Base-by-base conservation (phyloP, 768 basidiomycete species). In the Tremella mesenterica region DNA sequence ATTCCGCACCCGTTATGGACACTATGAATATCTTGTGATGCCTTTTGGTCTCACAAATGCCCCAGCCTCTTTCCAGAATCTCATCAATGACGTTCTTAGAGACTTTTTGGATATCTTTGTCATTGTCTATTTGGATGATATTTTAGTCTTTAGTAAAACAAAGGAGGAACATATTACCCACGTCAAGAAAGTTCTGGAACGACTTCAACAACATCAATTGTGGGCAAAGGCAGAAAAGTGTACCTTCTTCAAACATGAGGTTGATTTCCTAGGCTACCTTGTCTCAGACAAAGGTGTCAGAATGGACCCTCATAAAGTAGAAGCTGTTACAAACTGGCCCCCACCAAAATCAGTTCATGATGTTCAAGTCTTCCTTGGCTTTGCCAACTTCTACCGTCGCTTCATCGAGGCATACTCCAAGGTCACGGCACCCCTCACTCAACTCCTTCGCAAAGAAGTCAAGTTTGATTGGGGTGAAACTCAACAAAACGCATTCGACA, bases 1-100 rank as follows among this genome's bases (percentile, higher is more conserved):
- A 0, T 76, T 76, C 39, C 36, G 43, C 2, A 74, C 66, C 3
- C 62, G 60, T n/a, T 54, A 29, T n/a, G 61, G 66, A 0, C 54
- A 48, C 39, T 64, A 53, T 36, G 49, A 31, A 28, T 65, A 28
- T 25, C 28, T 23, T 18, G 63, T 66, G 1, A 54, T 67, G 48
- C 58, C 57, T 8, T 58, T 61, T 50, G 65, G 67, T 13, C 48
- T 69, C 16, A 43, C 27, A 5, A 68, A 68, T 36, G 64, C 60
- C 3, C 66, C 64, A 4, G 44, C 58, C 5, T 29, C 46, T 31
- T 63, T 67, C 44, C 65, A 65, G 47, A 50, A 61, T 23, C 48
- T 57, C 45, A 43, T 64, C 23, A 61, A 64, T 39, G 45, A 62
- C 20, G 34, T 64, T 10, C 53, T 64, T 27, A 14, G 36, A 6